Evolutionary conservation across 2,329 filamentous ascomycete genomes (phyloP), one percentile per base, ranked within the genome.

Genomic region (Penicillium sp.): DNA sequence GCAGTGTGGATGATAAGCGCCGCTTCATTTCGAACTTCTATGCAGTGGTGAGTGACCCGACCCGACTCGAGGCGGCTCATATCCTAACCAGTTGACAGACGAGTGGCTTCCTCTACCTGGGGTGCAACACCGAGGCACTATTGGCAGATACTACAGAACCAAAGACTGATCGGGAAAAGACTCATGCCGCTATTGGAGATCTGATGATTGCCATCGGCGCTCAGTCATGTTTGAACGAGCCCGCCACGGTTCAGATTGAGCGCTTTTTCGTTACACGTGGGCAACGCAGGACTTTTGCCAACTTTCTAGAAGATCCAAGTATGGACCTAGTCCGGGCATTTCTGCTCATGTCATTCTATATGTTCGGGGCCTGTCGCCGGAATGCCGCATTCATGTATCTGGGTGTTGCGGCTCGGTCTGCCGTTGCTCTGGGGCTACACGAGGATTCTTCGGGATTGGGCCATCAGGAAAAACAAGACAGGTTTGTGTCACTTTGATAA

Each of bases 341-440:
- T 58, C 68, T 84, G 0, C 72, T 86, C 16, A 82, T 86, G 79
- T 78, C 83, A 0, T 84, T 85, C 59, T 86, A 84, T 61, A 82
- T 85, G 78, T 76, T 85, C 3, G 83, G 82, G 0, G 81, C 82
- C 4, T 86, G 84, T 52, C 81, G 82, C 31, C 76, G 84, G 9
- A 86, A 86, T 55, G 78, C 84, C 0, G 84, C 84, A 0, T 87
- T 85, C 52, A 86, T 87, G 82, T 87, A 87, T 54, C 68, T 87
- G 2, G 84, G 84, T 0, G 80, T 87, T 9, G 84, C 85, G 1
- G 77, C 81, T 0, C 80, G 83, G 52, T 82, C 84, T 0, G 84
- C 85, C 0, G 80, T 82, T 3, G 82, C 83, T 0, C 64, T 87
- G 0, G 85, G 85, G 0, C 64, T 87, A 7, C 83, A 87, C 19